phyloP scores from a whole-genome alignment of 169 alveolate species.

The Plasmodium blacklocki region DNA sequence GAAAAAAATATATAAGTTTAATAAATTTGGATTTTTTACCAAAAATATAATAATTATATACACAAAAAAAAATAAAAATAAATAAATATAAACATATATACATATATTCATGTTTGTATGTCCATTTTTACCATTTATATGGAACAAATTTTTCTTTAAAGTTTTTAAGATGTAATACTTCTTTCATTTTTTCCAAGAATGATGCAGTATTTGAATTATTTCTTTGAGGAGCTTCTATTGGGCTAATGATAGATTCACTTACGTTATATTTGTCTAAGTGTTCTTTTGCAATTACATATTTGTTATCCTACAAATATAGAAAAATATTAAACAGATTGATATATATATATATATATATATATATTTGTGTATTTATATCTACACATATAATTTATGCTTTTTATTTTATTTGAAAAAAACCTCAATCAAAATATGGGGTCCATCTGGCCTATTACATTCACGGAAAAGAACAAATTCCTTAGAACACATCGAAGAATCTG shows the following conservation, averaged over 20 bases:
- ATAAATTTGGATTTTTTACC: too few relatives aligned
- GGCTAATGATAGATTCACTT: slow-evolving; percentile 40
- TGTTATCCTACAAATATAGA: slow-evolving; percentile 24
- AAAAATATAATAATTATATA: slow-evolving; percentile 3
- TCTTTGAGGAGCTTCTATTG: slow-evolving; percentile 75
- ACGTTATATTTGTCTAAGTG: slow-evolving; percentile 75
- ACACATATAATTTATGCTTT: slow-evolving; percentile 1
- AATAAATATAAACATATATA: neutral
- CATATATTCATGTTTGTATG: neutral
- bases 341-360: neutral
- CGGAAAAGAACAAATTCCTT: slow-evolving; percentile 85
- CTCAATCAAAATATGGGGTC: slow-evolving; percentile 82
- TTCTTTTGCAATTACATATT: slow-evolving; percentile 62
- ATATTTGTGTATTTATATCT: slow-evolving; percentile 5
- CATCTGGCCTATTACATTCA: slow-evolving; percentile 87
- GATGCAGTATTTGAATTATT: slow-evolving; percentile 48
- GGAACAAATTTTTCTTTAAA: slow-evolving; percentile 74
- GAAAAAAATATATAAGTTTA: too few relatives aligned
- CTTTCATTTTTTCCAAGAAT: slow-evolving; percentile 74
- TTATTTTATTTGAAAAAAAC: slow-evolving; percentile 54
- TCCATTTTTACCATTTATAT: slow-evolving; percentile 65
- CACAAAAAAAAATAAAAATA: slow-evolving; percentile 26
- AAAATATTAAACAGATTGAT: neutral
- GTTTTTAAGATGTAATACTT: slow-evolving; percentile 63
- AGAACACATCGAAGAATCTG: slow-evolving; percentile 83